These are phyloP conservation scores for Clathrospora elynae DNA, from an alignment of 2,329 filamentous ascomycete species.

Conservation along the genomic window DNA sequence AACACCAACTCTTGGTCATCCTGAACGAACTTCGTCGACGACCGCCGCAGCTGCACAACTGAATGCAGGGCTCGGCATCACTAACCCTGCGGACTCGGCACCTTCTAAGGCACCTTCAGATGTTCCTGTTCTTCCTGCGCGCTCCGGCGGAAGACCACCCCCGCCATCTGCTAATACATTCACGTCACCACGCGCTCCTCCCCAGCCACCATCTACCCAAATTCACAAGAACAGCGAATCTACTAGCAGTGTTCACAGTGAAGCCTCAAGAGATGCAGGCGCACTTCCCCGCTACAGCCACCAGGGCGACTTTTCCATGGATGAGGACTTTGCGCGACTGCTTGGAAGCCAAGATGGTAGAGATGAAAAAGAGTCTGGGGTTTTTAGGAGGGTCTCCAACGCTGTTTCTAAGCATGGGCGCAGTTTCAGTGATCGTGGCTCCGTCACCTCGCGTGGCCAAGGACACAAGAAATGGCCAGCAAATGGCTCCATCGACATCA, in stretches of 20 bases:
- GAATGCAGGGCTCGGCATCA: slow-evolving; percentile 52
- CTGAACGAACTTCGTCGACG: slow-evolving; percentile 50
- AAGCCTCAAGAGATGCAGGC: slow-evolving; percentile 38
- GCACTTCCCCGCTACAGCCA: slow-evolving; percentile 62
- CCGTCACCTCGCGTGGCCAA: slow-evolving; percentile 37
- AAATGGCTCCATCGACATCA: slow-evolving; percentile 60
- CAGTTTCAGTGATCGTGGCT: slow-evolving; percentile 72
- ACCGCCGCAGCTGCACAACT: slow-evolving; percentile 36
- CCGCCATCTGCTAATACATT: slow-evolving; percentile 49
- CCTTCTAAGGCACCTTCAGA: slow-evolving; percentile 50
- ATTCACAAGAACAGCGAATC: slow-evolving; percentile 52
- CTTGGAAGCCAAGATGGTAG: slow-evolving; percentile 71
- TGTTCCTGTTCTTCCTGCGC: slow-evolving; percentile 52
- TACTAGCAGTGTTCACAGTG: slow-evolving; percentile 52
- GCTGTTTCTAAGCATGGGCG: slow-evolving; percentile 85
- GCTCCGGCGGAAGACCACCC: slow-evolving; percentile 54
- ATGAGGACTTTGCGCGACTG: slow-evolving; percentile 93
- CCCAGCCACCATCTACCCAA: slow-evolving; percentile 49
- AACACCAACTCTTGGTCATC: slow-evolving; percentile 47
- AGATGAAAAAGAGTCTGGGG: slow-evolving; percentile 49
- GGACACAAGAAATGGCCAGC: slow-evolving; percentile 49
- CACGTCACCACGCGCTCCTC: slow-evolving; percentile 53
- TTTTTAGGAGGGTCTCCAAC: slow-evolving; percentile 88
- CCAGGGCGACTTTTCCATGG: slow-evolving; percentile 88
- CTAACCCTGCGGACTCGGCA: slow-evolving; percentile 51